Evolutionary conservation across 495 filamentous ascomycete species (phyloP), one percentile per base, ranked within the genome.

Genomic region (Cairneyella variabilis): DNA sequence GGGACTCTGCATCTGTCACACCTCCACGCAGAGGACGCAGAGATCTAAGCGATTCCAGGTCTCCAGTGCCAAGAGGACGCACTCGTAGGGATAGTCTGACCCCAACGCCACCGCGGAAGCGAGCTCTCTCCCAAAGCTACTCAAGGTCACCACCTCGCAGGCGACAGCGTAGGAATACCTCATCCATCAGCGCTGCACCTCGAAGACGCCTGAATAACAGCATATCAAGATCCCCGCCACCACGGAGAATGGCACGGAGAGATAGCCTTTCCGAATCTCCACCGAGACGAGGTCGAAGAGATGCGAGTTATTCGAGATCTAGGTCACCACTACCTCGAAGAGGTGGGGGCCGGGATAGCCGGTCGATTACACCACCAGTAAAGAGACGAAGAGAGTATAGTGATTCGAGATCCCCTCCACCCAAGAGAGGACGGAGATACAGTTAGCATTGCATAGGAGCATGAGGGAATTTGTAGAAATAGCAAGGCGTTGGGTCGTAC

Each of bases 1-100:
- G 26, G 7, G 47, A 43, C 8, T 65, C 59, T 4, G 18, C 21
- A 2, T 62, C 63, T 11, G 26, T 52, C 26, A 58, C 58, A 32
- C 64, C 64, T 14, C 67, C 63, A 14, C 62, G 67, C 41, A 66
- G 67, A 42, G 61, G 64, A 25, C 71, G 46, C n/a, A 20, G 47
- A 32, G 27, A 50, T 23, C 25, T 12, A 25, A 61, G 58, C 25
- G 40, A 54, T 23, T 62, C 59, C 7, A 37, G 50, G 28, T 58
- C 49, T 39, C 55, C 59, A 41, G 34, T 47, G n/a, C 48, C 36
- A 30, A 26, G 34, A 21, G n/a, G 48, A 38, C 21, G 22, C 9
- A 32, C 6, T 3, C 47, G 53, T 9, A 17, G 41, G 25, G 42
- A 53, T 28, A 36, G 32, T 44, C 45, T 27, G 18, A 53, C 42